These are phyloP conservation scores for Tulasnella sp. DNA, from an alignment of 768 basidiomycete genomes.

Conservation along the genomic window DNA sequence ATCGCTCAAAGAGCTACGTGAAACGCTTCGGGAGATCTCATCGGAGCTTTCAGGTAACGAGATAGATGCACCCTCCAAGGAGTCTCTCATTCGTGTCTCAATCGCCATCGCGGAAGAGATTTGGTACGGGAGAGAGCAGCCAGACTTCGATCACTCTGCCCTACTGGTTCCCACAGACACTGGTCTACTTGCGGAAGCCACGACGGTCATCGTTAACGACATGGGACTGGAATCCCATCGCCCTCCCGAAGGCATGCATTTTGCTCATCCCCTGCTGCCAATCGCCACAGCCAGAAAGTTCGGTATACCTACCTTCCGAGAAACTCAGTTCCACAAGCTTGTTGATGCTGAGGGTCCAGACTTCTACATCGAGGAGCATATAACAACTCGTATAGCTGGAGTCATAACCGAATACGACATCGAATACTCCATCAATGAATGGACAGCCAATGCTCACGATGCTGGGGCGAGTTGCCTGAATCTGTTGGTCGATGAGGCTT, in stretches of 20 bases:
- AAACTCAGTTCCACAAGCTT: constrained; percentile 27
- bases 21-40: neutral
- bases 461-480: constrained; percentile 46
- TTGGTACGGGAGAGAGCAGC: neutral
- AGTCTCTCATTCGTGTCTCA: neutral
- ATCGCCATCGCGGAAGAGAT: neutral
- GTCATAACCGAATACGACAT: constrained; percentile 45
- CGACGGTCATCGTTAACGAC: neutral
- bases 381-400: constrained; percentile 45
- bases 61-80: neutral
- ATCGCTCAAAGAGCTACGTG: neutral
- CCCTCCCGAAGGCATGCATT: neutral
- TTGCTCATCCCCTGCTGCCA: constrained; percentile 20
- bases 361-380: constrained; percentile 46
- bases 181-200: neutral
- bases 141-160: neutral
- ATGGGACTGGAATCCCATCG: neutral
- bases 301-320: constrained; percentile 31
- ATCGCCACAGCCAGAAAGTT: constrained; percentile 28
- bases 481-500: constrained; percentile 42
- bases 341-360: constrained; percentile 36
- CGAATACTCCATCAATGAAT: constrained; percentile 48
- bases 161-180: neutral
- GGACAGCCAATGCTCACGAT: constrained; percentile 54
- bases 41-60: neutral